Base-by-base conservation (phyloP, 805 yeast genomes). In the Metschnikowia proteae region DNA sequence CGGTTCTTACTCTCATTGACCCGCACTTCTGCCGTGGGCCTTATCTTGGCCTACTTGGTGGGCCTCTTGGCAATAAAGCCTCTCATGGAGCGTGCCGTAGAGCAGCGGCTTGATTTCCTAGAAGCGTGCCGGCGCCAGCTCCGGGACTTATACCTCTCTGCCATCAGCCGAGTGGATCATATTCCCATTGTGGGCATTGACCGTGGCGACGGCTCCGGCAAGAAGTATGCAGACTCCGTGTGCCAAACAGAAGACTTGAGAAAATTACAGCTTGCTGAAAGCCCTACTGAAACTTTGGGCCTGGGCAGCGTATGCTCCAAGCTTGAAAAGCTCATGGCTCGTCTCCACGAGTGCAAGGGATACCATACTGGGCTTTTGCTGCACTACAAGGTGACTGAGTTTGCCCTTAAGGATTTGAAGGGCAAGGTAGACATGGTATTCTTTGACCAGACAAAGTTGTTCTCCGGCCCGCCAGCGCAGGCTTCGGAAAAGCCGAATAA, bases 181-280 rank as follows among this genome's bases (percentile, higher is more conserved):
- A 69, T 73, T 5, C 77, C 77, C 3, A 68, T 71, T 23, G 72
- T 72, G 22, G 68, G 69, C n/a, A 57, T 69, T 42, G 60, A 61
- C 34, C 59, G 60, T 49, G 47, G 58, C 13, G 57, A 56, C 39
- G 64, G 63, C 3, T 53, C 59, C 29, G 69, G 66, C 3, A 69
- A 63, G 50, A 59, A 63, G 13, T 65, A 62, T 35, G 64, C 71
- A 3, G 77, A 73, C 48, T 67, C 71, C 3, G 62, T 73, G 5
- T 57, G 64, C 36, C 77, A 73, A 52, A 72, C 77, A 2, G 63
- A 59, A 9, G 62, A 60, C 27, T 60, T 66, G 33, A 55, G 50
- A 8, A 52, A 58, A 29, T 58, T 58, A 23, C 40, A 50, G 33
- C 57, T 52, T 2, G 59, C 60, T 25, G 52, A 47, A 22, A 35